Evolutionary conservation across 2,329 filamentous ascomycete species (phyloP), one percentile per base, ranked within the genome.

Genomic region (Septoria linicola): DNA sequence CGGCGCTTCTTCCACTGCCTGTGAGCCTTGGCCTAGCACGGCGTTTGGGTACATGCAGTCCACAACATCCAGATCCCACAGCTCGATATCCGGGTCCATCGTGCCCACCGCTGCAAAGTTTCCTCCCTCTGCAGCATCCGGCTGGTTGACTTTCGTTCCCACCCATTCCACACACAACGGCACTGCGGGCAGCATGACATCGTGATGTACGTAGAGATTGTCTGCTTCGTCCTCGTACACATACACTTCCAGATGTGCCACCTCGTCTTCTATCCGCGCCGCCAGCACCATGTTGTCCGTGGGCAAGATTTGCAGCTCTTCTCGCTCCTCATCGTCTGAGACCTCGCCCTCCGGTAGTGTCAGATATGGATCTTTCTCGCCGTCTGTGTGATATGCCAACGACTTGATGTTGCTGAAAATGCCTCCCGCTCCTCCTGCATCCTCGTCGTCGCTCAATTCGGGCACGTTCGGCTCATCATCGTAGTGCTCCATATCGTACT

Each of bases 21-120:
- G 53, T 2, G 62, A 57, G n/a, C 49, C 56, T 66, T 92, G 87
- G 8, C 93, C 93, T 4, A 99, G 82, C 58, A 99, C 95, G 8
- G 92, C 91, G 68, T 96, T 95, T 17, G 93, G 93, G 67, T 96
- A 99, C 88, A 99, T 95, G 82, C 87, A 88, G 74, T 99, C 93
- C 45, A 99, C 84, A 6, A 90, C 87, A 69, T 99, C 93, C 46
- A 99, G 78, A 68, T 99, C 91, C 93, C 93, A 99, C 47, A 99
- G 84, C 75, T 99, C 93, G 62, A 99, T 99, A 66, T 99, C 93
- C 1, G 93, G 92, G 67, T 97, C 92, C 83, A 97, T 96, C 3
- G 93, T 97, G 51, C 91, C 93, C 31, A 99, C 83, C 4, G 93
- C 93, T 17, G 96, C 91, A 62, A 92, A 96, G 74, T 96, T 99